Evolutionary conservation across 2,329 filamentous ascomycete genomes (phyloP).

Genomic region (Lithohypha guttulata): DNA sequence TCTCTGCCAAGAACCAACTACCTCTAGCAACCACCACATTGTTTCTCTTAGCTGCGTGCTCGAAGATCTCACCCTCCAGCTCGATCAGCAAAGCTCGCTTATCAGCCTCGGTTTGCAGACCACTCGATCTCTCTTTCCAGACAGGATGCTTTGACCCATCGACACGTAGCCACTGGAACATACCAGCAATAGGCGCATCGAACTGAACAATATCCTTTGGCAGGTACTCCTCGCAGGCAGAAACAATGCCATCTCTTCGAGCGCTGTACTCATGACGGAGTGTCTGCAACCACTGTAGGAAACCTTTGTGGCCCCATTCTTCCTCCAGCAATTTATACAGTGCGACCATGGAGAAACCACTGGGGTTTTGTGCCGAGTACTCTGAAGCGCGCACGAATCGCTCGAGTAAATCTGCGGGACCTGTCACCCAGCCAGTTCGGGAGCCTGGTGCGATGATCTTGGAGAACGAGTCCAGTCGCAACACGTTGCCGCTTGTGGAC

Average conservation of each 20-base stretch:
- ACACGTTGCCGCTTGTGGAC: constrained; percentile 75
- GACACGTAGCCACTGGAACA: constrained; percentile 59
- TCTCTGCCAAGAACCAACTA: constrained; percentile 81
- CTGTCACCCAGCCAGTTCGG: constrained; percentile 80
- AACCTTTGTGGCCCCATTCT: constrained; percentile 85
- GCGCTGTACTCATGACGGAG: constrained; percentile 69
- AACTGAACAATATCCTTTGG: constrained; percentile 67
- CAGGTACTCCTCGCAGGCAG: constrained; percentile 67
- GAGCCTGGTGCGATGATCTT: constrained; percentile 80
- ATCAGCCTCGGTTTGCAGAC: constrained; percentile 24
- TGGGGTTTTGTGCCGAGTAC: constrained; percentile 72
- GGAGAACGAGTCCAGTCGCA: constrained; percentile 87
- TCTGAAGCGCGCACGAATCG: constrained; percentile 75
- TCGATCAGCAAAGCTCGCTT: constrained; percentile 25
- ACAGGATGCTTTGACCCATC: constrained; percentile 37
- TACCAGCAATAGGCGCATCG: constrained; percentile 71
- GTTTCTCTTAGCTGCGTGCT: constrained; percentile 59
- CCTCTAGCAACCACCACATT: constrained; percentile 74
- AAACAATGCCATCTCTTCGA: constrained; percentile 64
- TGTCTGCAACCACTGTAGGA: constrained; percentile 78
- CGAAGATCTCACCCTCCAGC: constrained; percentile 81
- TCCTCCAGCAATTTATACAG: constrained; percentile 87
- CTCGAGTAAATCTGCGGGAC: constrained; percentile 71
- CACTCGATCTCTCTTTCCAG: constrained; percentile 6
- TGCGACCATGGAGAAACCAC: constrained; percentile 71